Conservation (phyloP, 306 rosid genomes). For the Mucuna pruriens region DNA sequence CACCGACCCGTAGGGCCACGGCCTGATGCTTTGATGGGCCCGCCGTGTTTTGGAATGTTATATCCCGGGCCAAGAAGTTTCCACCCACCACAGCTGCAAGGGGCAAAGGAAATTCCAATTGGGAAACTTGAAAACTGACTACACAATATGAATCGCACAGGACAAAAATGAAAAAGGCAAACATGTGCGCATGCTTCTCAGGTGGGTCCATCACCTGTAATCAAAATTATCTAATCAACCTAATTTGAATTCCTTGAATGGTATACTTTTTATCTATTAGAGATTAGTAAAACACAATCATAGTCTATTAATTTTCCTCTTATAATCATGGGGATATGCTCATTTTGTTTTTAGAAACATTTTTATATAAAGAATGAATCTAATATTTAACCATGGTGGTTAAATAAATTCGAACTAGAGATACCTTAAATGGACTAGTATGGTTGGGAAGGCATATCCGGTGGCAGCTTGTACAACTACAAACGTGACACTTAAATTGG, state of each 20-base stretch:
- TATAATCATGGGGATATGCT: neutral
- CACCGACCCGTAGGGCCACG: constrained; percentile 86
- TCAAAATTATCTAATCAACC: neutral
- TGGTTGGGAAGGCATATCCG: neutral
- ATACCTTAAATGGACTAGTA: neutral
- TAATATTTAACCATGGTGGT: neutral
- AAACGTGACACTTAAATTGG: neutral
- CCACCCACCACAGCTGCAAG: constrained; percentile 83
- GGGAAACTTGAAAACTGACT: neutral
- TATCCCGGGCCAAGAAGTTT: constrained; percentile 67
- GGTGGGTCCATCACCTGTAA: neutral
- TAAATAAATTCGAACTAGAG: neutral
- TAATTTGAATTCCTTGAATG: neutral
- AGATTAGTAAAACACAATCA: neutral
- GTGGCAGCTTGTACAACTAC: neutral
- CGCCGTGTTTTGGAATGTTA: constrained; percentile 89
- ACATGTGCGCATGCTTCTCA: neutral
- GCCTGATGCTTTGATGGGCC: constrained; percentile 97
- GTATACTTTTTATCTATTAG: neutral
- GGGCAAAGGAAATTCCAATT: neutral
- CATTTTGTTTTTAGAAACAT: neutral
- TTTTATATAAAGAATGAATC: neutral
- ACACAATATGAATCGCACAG: neutral
- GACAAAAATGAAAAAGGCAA: neutral
- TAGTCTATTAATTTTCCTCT: neutral